Conservation (phyloP, 768 basidiomycete species). For the Austroboletus festivus region DNA sequence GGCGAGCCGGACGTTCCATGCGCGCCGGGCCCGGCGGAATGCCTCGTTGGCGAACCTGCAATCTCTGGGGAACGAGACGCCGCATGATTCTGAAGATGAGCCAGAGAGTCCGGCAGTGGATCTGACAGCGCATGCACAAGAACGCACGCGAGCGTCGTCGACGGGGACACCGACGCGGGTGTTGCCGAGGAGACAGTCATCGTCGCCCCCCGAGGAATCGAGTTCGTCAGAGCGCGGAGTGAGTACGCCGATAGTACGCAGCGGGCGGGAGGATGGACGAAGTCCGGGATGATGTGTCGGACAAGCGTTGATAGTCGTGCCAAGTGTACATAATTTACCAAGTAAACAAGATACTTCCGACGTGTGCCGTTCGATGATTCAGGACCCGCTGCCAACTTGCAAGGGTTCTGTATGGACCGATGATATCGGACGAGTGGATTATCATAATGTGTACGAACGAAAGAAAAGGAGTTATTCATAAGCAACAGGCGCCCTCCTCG, state of each 20-base stretch:
- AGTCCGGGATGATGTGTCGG: background rate
- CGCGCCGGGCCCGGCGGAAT: slow-evolving; percentile 60
- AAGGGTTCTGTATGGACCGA: too few relatives aligned
- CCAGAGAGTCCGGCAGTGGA: slow-evolving; percentile 44
- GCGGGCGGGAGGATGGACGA: slow-evolving; percentile 36
- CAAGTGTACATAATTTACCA: background rate
- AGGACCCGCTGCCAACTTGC: too few relatives aligned
- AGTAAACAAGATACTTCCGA: too few relatives aligned
- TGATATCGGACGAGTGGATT: too few relatives aligned
- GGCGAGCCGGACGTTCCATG: slow-evolving; percentile 83
- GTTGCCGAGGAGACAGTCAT: slow-evolving; percentile 20
- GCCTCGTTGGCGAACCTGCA: slow-evolving; percentile 26
- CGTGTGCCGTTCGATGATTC: too few relatives aligned
- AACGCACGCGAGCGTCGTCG: background rate
- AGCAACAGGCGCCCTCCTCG: too few relatives aligned
- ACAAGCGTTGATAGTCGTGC: background rate
- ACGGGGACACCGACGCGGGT: background rate
- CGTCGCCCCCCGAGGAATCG: slow-evolving; percentile 36
- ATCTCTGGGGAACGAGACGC: slow-evolving; percentile 29
- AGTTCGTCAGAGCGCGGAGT: slow-evolving; percentile 63
- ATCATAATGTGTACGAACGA: too few relatives aligned
- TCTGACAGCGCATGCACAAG: slow-evolving; percentile 30
- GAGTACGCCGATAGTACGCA: slow-evolving; percentile 59
- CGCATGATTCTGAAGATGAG: slow-evolving; percentile 39
- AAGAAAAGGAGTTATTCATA: too few relatives aligned